phyloP scores from a whole-genome alignment of 2,329 filamentous ascomycete genomes.

The Fusarium mangiferae region DNA sequence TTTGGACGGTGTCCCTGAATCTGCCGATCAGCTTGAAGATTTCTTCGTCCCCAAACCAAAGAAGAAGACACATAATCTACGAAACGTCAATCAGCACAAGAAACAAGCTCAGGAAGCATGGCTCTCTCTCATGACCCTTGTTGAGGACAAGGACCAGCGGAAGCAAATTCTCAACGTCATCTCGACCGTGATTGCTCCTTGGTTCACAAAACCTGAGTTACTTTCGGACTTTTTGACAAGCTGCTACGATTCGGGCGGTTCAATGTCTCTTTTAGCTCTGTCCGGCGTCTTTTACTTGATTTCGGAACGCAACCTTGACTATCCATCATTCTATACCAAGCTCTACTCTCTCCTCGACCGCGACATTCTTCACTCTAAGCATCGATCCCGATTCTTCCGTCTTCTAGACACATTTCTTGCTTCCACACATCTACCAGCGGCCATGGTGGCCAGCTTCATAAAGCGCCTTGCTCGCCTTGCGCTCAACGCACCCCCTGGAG shows the following conservation, averaged over 20 bases:
- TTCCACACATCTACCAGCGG: slow-evolving; percentile 91
- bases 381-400: slow-evolving; percentile 93
- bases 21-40: slow-evolving; percentile 71
- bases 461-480: slow-evolving; percentile 88
- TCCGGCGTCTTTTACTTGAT: slow-evolving; percentile 97
- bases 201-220: slow-evolving; percentile 88
- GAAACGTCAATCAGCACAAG: slow-evolving; percentile 76
- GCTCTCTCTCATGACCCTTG: slow-evolving; percentile 78
- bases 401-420: slow-evolving; percentile 89
- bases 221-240: slow-evolving; percentile 98
- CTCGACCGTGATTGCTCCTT: slow-evolving; percentile 82
- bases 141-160: slow-evolving; percentile 76
- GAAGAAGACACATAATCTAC: slow-evolving; percentile 74
- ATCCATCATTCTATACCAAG: slow-evolving; percentile 92
- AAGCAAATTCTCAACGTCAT: slow-evolving; percentile 82
- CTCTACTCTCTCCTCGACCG: slow-evolving; percentile 92
- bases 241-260: slow-evolving; percentile 87
- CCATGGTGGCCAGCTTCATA: slow-evolving; percentile 93
- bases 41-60: slow-evolving; percentile 74
- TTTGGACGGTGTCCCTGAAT: slow-evolving; percentile 77
- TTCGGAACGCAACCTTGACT: slow-evolving; percentile 92
- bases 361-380: slow-evolving; percentile 89
- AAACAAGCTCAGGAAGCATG: slow-evolving; percentile 86
- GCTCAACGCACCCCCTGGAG: slow-evolving; percentile 88
- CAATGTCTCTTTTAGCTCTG: slow-evolving; percentile 86